phyloP scores from a whole-genome alignment of 1,284 basidiomycete genomes.

The Cutaneotrichosporon spelunceum region DNA sequence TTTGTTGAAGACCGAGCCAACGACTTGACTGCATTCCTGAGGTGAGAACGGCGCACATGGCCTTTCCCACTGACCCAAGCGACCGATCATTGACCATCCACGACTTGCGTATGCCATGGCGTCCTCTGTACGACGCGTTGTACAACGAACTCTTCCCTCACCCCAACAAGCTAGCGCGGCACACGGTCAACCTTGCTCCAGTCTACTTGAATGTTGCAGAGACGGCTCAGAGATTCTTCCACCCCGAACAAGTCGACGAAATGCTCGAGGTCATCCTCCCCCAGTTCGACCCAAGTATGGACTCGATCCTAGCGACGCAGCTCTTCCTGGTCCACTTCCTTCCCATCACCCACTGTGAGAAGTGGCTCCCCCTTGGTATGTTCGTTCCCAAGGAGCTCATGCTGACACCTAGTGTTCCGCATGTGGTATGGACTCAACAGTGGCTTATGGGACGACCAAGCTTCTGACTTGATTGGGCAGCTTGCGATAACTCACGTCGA shows the following conservation, averaged over 20 bases:
- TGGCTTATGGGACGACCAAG: constrained; percentile 77
- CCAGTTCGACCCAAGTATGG: constrained; percentile 70
- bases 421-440: constrained; percentile 80
- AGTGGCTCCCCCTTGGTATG: constrained; percentile 67
- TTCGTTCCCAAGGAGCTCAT: constrained; percentile 5
- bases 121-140: constrained; percentile 75
- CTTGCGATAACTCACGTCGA: constrained; percentile 71
- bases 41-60: constrained; percentile 56
- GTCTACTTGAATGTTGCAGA: constrained; percentile 79
- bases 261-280: constrained; percentile 71
- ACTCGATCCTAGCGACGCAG: constrained; percentile 72
- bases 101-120: constrained; percentile 85
- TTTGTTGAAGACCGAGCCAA: constrained; percentile 55
- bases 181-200: constrained; percentile 55
- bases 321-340: constrained; percentile 78
- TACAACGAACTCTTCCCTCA: constrained; percentile 78
- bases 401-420: constrained; percentile 58
- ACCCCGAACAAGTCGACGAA: constrained; percentile 79
- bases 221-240: constrained; percentile 79
- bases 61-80: constrained; percentile 57
- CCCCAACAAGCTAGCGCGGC: constrained; percentile 75
- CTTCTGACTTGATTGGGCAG: constrained; percentile 64
- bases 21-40: constrained; percentile 55
- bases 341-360: constrained; percentile 71
- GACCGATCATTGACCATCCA: constrained; percentile 73